Evolutionary conservation across 2,329 filamentous ascomycete species (phyloP), one percentile per base, ranked within the genome.

Genomic region (Arthrinium phaeospermum): DNA sequence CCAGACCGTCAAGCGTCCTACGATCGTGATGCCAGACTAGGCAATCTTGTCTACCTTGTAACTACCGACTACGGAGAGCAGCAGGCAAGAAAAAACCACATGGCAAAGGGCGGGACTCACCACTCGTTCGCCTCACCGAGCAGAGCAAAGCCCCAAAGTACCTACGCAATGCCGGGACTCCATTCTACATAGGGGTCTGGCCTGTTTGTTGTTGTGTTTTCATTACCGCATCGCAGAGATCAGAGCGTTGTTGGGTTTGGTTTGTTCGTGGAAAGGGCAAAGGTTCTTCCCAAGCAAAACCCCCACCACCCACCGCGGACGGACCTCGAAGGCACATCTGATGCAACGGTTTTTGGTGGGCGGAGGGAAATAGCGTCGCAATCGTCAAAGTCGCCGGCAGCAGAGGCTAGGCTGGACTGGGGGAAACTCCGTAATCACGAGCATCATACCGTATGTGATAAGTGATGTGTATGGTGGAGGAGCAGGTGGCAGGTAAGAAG

Each of bases 321-420:
- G 45, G 67, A 69, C 67, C 67, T 37, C 19, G 45, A n/a, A 37
- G 67, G 27, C n/a, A 49, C 45, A 47, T 69, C 22, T 46, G 67
- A 69, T 46, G 37, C 44, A 49, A 45, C 57, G 57, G 57, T 24
- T 64, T 64, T 41, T 64, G 30, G 30, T 41, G 57, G 57, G 34
- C 30, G 22, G 34, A 64, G 34, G 53, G 57, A 64, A 41, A 64
- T 64, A 64, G 57, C 57, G 57, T 64, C 57, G 57, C 57, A 64
- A 41, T 64, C 57, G 19, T n/a, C 34, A 24, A 30, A 30, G 34
- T 64, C 30, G 34, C 30, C 19, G n/a, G 19, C 53, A 64, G 22
- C 57, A 64, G 37, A 51, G 57, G 34, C 34, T 64, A 64, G 57
- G 34, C 57, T 64, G 8, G 57, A 64, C 57, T 64, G 57, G 34